Conservation (phyloP, 345 rosid species). For the Gossypioides kirkii region DNA sequence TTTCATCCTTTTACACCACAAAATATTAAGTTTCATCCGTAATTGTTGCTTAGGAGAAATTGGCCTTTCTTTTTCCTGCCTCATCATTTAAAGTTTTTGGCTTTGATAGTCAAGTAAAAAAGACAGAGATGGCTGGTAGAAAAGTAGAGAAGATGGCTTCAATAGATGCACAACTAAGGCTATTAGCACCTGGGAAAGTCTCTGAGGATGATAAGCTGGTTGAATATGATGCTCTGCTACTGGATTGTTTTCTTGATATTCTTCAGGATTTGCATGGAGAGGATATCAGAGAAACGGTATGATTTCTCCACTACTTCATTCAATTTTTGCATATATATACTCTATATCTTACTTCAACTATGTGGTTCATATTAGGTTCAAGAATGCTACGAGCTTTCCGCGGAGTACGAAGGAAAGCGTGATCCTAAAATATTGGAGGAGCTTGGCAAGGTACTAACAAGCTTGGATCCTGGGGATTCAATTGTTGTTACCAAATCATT, state of each 20-base stretch:
- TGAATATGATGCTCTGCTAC: conserved; percentile 83
- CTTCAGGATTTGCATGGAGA: conserved; percentile 94
- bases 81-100: neutral
- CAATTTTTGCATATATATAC: neutral
- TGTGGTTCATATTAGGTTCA: conserved; percentile 51
- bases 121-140: conserved; percentile 38
- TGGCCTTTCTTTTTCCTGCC: neutral
- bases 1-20: neutral
- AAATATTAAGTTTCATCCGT: neutral
- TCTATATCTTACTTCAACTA: neutral
- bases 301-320: neutral
- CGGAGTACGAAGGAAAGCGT: conserved; percentile 84
- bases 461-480: conserved; percentile 91
- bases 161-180: conserved; percentile 90
- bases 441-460: conserved; percentile 76
- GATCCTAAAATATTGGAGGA: conserved; percentile 69
- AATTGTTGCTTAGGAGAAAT: no score
- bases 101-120: no score
- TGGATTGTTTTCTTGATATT: conserved; percentile 92
- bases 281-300: conserved; percentile 79
- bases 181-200: conserved; percentile 76
- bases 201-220: conserved; percentile 93
- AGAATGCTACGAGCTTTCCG: conserved; percentile 91
- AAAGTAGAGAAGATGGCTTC: conserved; percentile 86
- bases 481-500: conserved; percentile 86